phyloP scores from a whole-genome alignment of 2,329 filamentous ascomycete genomes.

The Aspergillus brunneoviolaceus region DNA sequence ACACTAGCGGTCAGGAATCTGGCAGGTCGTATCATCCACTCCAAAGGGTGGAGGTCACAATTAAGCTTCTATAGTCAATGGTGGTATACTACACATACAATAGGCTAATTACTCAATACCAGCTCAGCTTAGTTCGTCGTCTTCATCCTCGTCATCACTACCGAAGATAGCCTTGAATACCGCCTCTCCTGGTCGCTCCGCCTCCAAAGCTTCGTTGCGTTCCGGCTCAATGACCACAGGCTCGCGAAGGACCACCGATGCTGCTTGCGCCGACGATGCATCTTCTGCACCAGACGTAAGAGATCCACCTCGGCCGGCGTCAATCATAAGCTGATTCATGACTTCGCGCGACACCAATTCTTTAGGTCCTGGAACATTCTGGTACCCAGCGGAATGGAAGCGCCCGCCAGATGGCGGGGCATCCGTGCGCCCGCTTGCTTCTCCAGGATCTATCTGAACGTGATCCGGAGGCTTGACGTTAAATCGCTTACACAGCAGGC shows the following conservation, averaged over 20 bases:
- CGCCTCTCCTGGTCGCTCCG: slow-evolving; percentile 70
- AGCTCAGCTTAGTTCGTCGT: slow-evolving; percentile 22
- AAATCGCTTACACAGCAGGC: slow-evolving; percentile 91
- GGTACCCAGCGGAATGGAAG: slow-evolving; percentile 36
- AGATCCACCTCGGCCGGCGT: slow-evolving; percentile 34
- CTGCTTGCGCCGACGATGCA: slow-evolving; percentile 15
- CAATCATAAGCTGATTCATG: slow-evolving; percentile 56
- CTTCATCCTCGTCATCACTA: slow-evolving; percentile 71
- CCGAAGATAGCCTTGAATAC: slow-evolving; percentile 94
- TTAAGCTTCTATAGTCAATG: not conserved
- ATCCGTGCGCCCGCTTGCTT: slow-evolving; percentile 35
- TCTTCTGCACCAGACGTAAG: slow-evolving; percentile 13
- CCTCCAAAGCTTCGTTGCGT: slow-evolving; percentile 75
- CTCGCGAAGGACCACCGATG: slow-evolving; percentile 12
- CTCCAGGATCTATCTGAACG: slow-evolving; percentile 56
- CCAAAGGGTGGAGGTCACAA: not conserved
- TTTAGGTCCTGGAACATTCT: slow-evolving; percentile 32
- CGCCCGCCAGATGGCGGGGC: slow-evolving; percentile 21
- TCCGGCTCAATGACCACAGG: slow-evolving; percentile 63
- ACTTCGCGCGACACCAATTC: slow-evolving; percentile 56
- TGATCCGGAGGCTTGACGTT: slow-evolving; percentile 76
- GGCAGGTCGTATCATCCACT: not conserved
- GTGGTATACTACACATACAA: not conserved
- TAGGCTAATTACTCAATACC: not conserved
- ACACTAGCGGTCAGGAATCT: not conserved